Conservation (phyloP, 2,329 filamentous ascomycete species). For the Exophiala oligosperma region DNA sequence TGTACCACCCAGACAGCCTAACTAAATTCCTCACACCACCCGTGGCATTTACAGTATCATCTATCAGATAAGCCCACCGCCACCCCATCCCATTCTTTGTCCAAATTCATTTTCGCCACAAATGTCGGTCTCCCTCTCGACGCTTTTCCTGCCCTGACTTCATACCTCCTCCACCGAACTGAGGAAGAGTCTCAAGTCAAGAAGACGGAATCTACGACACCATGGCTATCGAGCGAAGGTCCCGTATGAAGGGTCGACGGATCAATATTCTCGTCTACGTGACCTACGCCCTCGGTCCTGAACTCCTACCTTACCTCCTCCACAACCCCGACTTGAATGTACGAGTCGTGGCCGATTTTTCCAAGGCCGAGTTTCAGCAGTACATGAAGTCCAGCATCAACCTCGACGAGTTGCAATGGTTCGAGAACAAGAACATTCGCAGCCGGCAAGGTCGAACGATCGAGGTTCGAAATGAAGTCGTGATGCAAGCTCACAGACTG, state of each 20-base stretch:
- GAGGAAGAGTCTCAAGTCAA: no score
- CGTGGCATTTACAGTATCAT: neutral
- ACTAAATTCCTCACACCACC: slow-evolving; percentile 3
- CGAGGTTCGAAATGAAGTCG: neutral
- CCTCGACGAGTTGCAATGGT: slow-evolving; percentile 26
- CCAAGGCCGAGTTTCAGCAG: slow-evolving; percentile 25
- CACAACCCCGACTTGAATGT: slow-evolving; percentile 28
- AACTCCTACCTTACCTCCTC: slow-evolving; percentile 27
- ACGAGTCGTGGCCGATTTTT: slow-evolving; percentile 25
- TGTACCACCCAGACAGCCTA: neutral
- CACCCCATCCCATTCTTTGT: neutral
- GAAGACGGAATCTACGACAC: neutral
- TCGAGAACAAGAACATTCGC: slow-evolving; percentile 19
- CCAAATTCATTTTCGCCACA: slow-evolving; percentile 7
- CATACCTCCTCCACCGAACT: neutral
- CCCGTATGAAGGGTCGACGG: slow-evolving; percentile 19
- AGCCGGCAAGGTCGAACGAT: slow-evolving; percentile 4
- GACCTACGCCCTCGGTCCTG: slow-evolving; percentile 28
- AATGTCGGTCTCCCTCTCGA: neutral
- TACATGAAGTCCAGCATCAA: slow-evolving; percentile 20
- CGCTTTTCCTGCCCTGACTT: neutral
- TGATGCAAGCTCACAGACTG: slow-evolving; percentile 52
- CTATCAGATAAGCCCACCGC: neutral
- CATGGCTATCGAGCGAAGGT: slow-evolving; percentile 9
- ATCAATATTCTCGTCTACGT: slow-evolving; percentile 28